Evolutionary conservation across 1,139 yeast species (phyloP), one percentile per base, ranked within the genome.

Genomic region (Saccharomycopsis crataegensis): DNA sequence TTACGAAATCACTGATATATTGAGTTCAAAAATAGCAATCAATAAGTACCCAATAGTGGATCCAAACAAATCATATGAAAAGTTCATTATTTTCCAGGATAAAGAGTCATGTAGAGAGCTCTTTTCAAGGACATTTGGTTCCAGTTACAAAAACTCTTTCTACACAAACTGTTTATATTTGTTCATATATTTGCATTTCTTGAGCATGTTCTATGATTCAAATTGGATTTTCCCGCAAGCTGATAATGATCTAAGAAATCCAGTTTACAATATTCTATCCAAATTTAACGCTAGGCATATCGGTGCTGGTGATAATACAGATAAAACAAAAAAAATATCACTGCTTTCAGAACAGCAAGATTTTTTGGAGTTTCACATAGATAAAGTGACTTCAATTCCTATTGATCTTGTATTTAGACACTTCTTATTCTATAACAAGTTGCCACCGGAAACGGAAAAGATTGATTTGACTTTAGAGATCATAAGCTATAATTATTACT

Each of bases 401-500:
- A 62, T 84, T 14, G 91, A 84, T 61, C 70, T 84, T 59, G 74
- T 89, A 0, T 65, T 84, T 51, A 67, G 91, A 46, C 77, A 75
- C 60, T 73, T 83, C 50, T 65, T 84, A 46, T 72, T 80, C 69
- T 68, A 73, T 50, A 74, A 79, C 50, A 78, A 78, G 53, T 66
- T 84, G 32, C 90, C 91, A 0, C 75, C 72, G 58, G 91, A 84
- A 63, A 71, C 87, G 0, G 90, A 83, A 63, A 89, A 84, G 62
- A 83, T 83, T 53, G 90, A 84, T 61, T 70, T 88, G 48, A 74
- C 82, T 3, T 66, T 84, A 48, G 77, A 76, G 52, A 74, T 48
- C n/a, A 9, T 54, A 7, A 46, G 75, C 33, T 82, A 83, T 65
- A 76, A 84, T 7, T 64, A 64, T 36, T 70, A 76, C 17, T 83